Conservation (phyloP, 192 early-diverging fungal genomes). For the Backusella parvicylindrica region DNA sequence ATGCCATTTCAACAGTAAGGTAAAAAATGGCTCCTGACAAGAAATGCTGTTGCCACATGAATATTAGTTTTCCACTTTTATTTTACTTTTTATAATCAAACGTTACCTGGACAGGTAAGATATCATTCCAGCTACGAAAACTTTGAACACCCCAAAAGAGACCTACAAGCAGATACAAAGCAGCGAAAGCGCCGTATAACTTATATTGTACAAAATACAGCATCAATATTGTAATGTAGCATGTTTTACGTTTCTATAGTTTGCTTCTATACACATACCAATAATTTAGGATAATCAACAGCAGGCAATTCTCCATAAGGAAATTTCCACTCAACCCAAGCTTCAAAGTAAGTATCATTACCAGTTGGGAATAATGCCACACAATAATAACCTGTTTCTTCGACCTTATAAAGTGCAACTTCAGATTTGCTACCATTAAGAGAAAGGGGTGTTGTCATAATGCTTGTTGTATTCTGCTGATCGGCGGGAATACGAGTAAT, state of each 20-base stretch:
- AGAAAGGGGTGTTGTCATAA: constrained; percentile 30
- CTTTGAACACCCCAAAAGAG: constrained; percentile 75
- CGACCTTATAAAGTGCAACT: constrained; percentile 59
- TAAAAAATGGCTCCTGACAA: constrained; percentile 82
- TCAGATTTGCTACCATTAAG: constrained; percentile 38
- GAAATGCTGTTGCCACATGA: constrained; percentile 54
- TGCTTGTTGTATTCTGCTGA: constrained; percentile 23
- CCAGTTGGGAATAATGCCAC: constrained; percentile 44
- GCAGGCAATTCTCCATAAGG: constrained; percentile 84
- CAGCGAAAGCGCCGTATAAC: constrained; percentile 74
- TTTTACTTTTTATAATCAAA: background rate
- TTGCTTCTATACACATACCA: constrained; percentile 40
- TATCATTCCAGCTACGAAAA: constrained; percentile 81
- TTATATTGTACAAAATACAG: constrained; percentile 13
- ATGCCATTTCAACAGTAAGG: constrained; percentile 87
- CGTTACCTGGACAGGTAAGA: constrained; percentile 78
- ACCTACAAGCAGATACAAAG: constrained; percentile 74
- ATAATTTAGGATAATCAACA: constrained; percentile 85
- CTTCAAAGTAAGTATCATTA: constrained; percentile 35
- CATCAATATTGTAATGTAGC: background rate
- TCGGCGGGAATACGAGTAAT: constrained; percentile 49
- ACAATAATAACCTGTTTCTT: constrained; percentile 87
- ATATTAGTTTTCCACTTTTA: background rate
- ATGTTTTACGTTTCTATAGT: background rate
- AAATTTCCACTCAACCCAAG: constrained; percentile 66